Evolutionary conservation across 805 yeast genomes (phyloP).

Genomic region (Kurtzmaniella cleridarum): DNA sequence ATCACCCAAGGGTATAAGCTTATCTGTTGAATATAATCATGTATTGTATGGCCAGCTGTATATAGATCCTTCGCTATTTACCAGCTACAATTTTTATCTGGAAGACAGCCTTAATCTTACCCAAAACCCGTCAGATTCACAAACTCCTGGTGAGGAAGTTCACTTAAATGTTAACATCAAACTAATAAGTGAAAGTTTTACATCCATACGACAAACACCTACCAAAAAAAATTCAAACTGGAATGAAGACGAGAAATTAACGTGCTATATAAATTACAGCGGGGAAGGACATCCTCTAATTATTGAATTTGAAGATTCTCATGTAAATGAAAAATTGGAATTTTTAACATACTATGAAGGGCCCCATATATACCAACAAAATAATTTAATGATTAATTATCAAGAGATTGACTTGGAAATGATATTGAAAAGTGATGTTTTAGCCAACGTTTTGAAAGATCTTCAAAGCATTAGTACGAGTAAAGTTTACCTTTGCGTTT

Average conservation of each 20-base stretch:
- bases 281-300: conserved; percentile 37
- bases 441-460: conserved; percentile 31
- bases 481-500: conserved; percentile 26
- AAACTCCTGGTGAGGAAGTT: conserved; percentile 8
- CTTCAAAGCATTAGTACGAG: conserved; percentile 30
- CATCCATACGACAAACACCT: conserved; percentile 15
- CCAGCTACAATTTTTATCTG: conserved; percentile 18
- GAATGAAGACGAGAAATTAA: conserved; percentile 13
- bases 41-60: conserved; percentile 28
- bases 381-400: conserved; percentile 23
- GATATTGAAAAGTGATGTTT: conserved; percentile 34
- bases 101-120: conserved; percentile 7
- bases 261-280: conserved; percentile 31
- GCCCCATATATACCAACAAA: conserved; percentile 19
- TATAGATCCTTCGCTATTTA: conserved; percentile 34
- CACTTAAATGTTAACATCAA: conserved; percentile 33
- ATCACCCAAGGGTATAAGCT: conserved; percentile 24
- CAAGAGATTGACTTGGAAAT: conserved; percentile 27
- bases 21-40: conserved; percentile 34
- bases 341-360: conserved; percentile 34
- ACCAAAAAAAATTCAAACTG: background rate
- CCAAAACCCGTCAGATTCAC: conserved; percentile 1
- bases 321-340: conserved; percentile 37
- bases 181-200: conserved; percentile 30
- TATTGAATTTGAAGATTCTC: conserved; percentile 36